Evolutionary conservation across 2,329 filamentous ascomycete species (phyloP), one percentile per base, ranked within the genome.

Genomic region (Claviceps monticola): DNA sequence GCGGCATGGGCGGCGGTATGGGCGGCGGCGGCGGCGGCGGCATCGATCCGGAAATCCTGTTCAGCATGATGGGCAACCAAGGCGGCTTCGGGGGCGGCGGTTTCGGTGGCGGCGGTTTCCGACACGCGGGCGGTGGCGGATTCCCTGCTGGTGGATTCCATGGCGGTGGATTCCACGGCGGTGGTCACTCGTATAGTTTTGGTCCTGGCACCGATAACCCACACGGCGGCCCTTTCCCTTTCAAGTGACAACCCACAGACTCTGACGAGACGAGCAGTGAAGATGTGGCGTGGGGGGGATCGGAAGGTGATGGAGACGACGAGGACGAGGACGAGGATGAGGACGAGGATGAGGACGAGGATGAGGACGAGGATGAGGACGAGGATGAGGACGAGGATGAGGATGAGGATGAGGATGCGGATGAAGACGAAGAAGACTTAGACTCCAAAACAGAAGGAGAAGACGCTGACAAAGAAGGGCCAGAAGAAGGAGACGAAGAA

Each of bases 1-100:
- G 81, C 51, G 80, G 81, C 9, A 34, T 34, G 29, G 29, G 29
- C 47, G 78, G 77, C 62, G 77, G 76, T 59, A 87, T 89, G 71
- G 66, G 67, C 36, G 78, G 77, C 62, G 77, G 76, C 60, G 87
- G 88, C 71, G 66, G 19, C 19, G 19, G 19, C 19, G 19, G 67
- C 37, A 88, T 90, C 64, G 83, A 87, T 63, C 83, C 84, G 19
- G 84, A 87, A 66, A 83, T 89, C 57, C 71, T 90, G 26, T 88
- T 88, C 71, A 87, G 84, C 69, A 88, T 89, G 84, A 88, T 89
- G 83, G 84, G 84, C 53, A 75, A 76, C 58, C 78, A 79, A 56
- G 78, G 73, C 23, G 74, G 74, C 44, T 78, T 78, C 48, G 75
- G 76, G 39, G 75, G 75, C 19, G 54, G 71, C 52, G 74, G 74